Conservation (phyloP, 768 basidiomycete species). For the Agrocybe chaxingu region DNA sequence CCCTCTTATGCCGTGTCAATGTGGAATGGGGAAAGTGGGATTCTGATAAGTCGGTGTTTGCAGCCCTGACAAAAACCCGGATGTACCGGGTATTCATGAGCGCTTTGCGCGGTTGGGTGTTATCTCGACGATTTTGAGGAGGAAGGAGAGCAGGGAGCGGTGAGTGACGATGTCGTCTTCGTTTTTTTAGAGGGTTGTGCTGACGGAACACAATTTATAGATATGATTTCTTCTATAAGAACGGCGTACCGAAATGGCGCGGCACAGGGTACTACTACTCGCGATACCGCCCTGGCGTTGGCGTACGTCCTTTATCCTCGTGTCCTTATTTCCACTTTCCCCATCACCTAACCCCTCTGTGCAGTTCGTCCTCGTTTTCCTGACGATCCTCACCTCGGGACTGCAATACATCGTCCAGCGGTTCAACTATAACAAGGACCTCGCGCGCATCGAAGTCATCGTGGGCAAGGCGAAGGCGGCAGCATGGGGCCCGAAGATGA, state of each 20-base stretch:
- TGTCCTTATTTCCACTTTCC: slow-evolving; percentile 5
- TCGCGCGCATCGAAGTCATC: slow-evolving; percentile 63
- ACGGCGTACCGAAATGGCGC: slow-evolving; percentile 95
- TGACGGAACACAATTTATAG: slow-evolving; percentile 32
- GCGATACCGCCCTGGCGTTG: slow-evolving; percentile 91
- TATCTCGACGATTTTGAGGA: slow-evolving; percentile 77
- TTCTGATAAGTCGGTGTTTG: background rate
- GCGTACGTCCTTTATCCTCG: slow-evolving; percentile 38
- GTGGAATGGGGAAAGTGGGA: background rate
- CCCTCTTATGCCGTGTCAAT: background rate
- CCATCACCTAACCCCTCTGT: background rate
- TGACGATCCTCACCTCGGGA: slow-evolving; percentile 71
- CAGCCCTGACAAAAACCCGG: slow-evolving; percentile 96
- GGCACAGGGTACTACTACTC: slow-evolving; percentile 97
- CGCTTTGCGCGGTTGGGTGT: slow-evolving; percentile 91
- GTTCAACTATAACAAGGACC: slow-evolving; percentile 74
- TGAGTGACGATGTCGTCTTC: slow-evolving; percentile 30
- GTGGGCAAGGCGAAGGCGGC: slow-evolving; percentile 58
- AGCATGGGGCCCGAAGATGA: slow-evolving; percentile 82
- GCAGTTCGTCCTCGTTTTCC: slow-evolving; percentile 75
- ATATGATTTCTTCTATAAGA: slow-evolving; percentile 95
- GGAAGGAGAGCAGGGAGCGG: slow-evolving; percentile 72
- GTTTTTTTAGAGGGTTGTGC: background rate
- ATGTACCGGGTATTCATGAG: slow-evolving; percentile 77
- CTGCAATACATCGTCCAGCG: slow-evolving; percentile 80